Evolutionary conservation across 805 yeast genomes (phyloP).

Genomic region (Komagataella pastoris): DNA sequence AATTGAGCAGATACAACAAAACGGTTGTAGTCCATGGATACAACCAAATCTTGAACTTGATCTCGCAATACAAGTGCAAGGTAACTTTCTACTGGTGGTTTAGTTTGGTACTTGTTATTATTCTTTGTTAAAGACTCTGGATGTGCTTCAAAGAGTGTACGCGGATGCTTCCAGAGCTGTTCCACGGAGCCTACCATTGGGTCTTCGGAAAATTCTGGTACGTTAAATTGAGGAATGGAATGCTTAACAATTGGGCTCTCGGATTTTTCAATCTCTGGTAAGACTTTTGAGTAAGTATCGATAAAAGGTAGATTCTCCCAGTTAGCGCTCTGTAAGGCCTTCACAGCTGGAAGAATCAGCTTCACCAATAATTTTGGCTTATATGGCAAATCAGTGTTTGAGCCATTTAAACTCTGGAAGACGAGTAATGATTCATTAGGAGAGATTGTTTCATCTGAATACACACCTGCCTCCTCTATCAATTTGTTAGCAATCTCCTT

Average conservation of each 20-base stretch:
- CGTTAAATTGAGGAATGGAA: slow-evolving; percentile 9
- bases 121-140: slow-evolving; percentile 19
- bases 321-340: slow-evolving; percentile 13
- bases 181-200: slow-evolving; percentile 36
- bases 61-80: slow-evolving; percentile 62
- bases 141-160: slow-evolving; percentile 50
- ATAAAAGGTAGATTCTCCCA: slow-evolving; percentile 28
- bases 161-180: slow-evolving; percentile 52
- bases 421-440: slow-evolving; percentile 4
- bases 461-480: slow-evolving; percentile 28
- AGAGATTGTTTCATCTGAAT: slow-evolving; percentile 11
- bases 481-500: slow-evolving; percentile 26
- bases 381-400: slow-evolving; percentile 30
- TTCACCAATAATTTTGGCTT: slow-evolving; percentile 32
- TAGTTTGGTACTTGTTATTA: slow-evolving; percentile 49
- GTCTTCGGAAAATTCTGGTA: slow-evolving; percentile 24
- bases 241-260: slow-evolving; percentile 14
- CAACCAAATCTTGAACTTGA: slow-evolving; percentile 57
- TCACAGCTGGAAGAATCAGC: slow-evolving; percentile 38
- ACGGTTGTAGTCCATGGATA: slow-evolving; percentile 79
- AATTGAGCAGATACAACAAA: slow-evolving; percentile 78
- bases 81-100: slow-evolving; percentile 37
- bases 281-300: slow-evolving; percentile 10
- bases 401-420: slow-evolving; percentile 24
- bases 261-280: slow-evolving; percentile 16